Base-by-base conservation (phyloP, 2,329 filamentous ascomycete species). In the Sclerotinia minor region DNA sequence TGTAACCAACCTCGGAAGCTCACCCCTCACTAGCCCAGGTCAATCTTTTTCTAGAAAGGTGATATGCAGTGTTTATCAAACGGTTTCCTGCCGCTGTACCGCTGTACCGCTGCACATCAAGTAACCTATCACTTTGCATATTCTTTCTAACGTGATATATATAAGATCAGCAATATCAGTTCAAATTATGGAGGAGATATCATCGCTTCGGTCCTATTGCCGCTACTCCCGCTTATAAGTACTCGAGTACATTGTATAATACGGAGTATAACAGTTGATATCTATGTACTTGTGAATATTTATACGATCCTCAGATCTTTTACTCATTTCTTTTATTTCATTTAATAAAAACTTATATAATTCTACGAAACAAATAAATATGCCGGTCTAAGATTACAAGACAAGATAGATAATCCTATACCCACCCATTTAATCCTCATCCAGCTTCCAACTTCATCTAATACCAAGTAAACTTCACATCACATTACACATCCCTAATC, bases 21-120 rank as follows among this genome's bases (percentile, higher is more conserved):
- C 44, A 45, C 58, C 49, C 29, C 58, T 60, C 44, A 45, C 58
- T 60, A 59, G 44, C 41, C 41, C 32, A 8, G n/a, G 32, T 35
- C 38, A 41, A 41, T 17, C 38, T 57, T 57, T 57, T 57, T 57
- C 54, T 24, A 57, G 32, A 57, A 57, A 57, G 15, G 54, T 57
- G 44, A 32, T 49, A 24, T 49, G 58, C 58, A 49, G 26, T 29
- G 58, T 35, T 41, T 35, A 60, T 47, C 57, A 60, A 60, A 47
- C 58, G 58, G 44, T 35, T 61, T 29, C 58, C 58, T 35, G 35
- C 58, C 45, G 45, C 29, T 24, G 58, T 24, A 57, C 58, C 45
- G 45, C 29, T 24, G 58, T 24, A 57, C 13, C 38, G 38, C 38
- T n/a, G 19, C 44, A 47, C 21, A 47, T 60, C 41, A 47, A 21